Evolutionary conservation across 164 flowering plant genomes (phyloP), one percentile per base, ranked within the genome.

Genomic region (Sextonia rubra): DNA sequence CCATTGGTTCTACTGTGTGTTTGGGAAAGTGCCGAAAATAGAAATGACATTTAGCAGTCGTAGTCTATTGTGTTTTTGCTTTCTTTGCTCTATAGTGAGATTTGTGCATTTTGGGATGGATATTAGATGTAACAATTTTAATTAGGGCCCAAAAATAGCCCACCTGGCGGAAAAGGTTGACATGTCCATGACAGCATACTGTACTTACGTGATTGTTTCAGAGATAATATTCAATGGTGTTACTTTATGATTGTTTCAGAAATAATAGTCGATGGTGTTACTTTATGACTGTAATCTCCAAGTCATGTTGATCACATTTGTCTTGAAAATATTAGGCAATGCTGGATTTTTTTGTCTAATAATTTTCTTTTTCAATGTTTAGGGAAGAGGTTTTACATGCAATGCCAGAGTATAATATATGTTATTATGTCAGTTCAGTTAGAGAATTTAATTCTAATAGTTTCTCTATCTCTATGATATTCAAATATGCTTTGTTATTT

Each of bases 401-500:
- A 23, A 7, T 49, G 9, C 30, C 12, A 26, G 74, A 26, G 47
- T 47, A 26, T 64, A 23, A 47, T 71, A 69, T 49, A 29, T 66
- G n/a, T 18, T 52, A 48, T 71, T n/a, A 27, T 49, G 62, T 8
- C 14, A 32, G 29, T 66, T 73, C 47, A 23, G 56, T 66, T 70
- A 47, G 25, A 47, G 25, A n/a, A 25, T 55, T 62, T 55, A 12
- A 18, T 29, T 60, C 25, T 32, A 18, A 52, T 64, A 47, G 25
- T 47, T 70, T 66, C 30, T 56, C n/a, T n/a, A 23, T 23, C 12
- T 12, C 64, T 25, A 61, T 61, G 27, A 61, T 61, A 27, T 20
- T 62, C 47, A 73, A 58, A 48, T 37, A 30, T 65, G 47, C 68
- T 37, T 66, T 75, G 9, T 29, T 71, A 25, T 75, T 24, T 78